Base-by-base conservation (phyloP, 2,329 filamentous ascomycete species). In the Chaetomiaceae sp. region DNA sequence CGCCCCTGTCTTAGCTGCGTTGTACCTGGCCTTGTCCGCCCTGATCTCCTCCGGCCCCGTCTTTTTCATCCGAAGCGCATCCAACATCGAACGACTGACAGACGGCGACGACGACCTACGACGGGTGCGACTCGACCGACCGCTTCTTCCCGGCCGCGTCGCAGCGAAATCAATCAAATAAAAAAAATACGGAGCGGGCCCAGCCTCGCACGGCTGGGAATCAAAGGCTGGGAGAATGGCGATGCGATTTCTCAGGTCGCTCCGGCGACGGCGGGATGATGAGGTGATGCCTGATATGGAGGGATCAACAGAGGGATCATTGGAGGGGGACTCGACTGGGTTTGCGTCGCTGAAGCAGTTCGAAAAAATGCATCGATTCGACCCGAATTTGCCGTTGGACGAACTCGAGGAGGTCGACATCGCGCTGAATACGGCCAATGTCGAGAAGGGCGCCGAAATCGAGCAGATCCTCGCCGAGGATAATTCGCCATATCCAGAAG, bases 401-500 rank as follows among this genome's bases (percentile, higher is more conserved):
- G 75, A 84, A 43, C 69, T 80, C 47, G 78, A 81, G 56, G 79
- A 82, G 66, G 74, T 86, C 56, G 80, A 85, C 54, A 73, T 78
- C 40, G 81, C 76, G 25, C 73, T 84, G 41, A 69, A 75, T 37
- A 75, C 75, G 2, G 73, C 75, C 54, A 78, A 82, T 66, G 72
- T 75, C 58, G 78, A 78, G 60, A 78, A 79, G 65, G 79, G 78
- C 50, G 67, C 79, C 45, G 75, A 77, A 54, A 75, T 84, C 59
- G 79, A 83, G 61, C 75, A 79, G 60, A 78, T 80, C 42, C 68
- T 79, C 53, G 73, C 84, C 62, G 75, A 84, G 64, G 81, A 86
- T 53, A 82, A 86, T 65, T 86, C 82, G 43, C 83, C 83, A 2
- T 86, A 86, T 62, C 80, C 81, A 33, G 82, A 86, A 70, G 81